These are phyloP conservation scores for Aspergillus campestris DNA, from an alignment of 495 filamentous ascomycete species.

Conservation along the genomic window DNA sequence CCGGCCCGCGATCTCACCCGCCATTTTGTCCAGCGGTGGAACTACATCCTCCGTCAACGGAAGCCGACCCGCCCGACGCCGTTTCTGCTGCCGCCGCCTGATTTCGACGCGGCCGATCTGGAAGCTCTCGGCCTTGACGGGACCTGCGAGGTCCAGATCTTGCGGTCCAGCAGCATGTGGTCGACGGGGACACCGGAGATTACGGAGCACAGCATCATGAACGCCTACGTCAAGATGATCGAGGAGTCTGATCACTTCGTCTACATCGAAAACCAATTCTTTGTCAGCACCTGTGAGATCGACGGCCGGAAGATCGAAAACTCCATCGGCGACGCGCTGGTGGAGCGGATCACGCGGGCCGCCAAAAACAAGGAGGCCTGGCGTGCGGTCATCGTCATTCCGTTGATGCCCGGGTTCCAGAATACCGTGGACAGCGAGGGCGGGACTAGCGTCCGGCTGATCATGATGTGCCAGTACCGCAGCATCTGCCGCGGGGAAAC, in stretches of 20 bases:
- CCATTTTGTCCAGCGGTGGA: conserved; percentile 99
- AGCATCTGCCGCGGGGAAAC: conserved; percentile 92
- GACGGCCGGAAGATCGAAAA: conserved; percentile 85
- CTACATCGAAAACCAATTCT: conserved; percentile 99
- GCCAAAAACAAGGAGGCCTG: conserved; percentile 80
- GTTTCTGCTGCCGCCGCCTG: conserved; percentile 86
- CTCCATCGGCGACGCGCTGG: conserved; percentile 87
- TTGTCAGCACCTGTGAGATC: conserved; percentile 87
- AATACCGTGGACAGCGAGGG: conserved; percentile 92
- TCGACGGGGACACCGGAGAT: conserved; percentile 77
- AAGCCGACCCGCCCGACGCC: conserved; percentile 92
- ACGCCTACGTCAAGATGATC: conserved; percentile 90
- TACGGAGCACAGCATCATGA: conserved; percentile 90
- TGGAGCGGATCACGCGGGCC: conserved; percentile 81
- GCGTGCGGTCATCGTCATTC: conserved; percentile 90
- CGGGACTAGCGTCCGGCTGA: conserved; percentile 86
- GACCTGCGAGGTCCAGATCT: conserved; percentile 92
- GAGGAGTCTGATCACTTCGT: conserved; percentile 94
- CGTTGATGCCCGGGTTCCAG: conserved; percentile 96
- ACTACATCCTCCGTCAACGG: conserved; percentile 88
- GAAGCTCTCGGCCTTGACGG: conserved; percentile 82
- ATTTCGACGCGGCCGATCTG: conserved; percentile 77
- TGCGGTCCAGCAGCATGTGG: conserved; percentile 85
- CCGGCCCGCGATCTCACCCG: conserved; percentile 89
- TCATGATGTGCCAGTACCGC: conserved; percentile 96